Base-by-base conservation (phyloP, 306 rosid species). In the Quillaja saponaria region DNA sequence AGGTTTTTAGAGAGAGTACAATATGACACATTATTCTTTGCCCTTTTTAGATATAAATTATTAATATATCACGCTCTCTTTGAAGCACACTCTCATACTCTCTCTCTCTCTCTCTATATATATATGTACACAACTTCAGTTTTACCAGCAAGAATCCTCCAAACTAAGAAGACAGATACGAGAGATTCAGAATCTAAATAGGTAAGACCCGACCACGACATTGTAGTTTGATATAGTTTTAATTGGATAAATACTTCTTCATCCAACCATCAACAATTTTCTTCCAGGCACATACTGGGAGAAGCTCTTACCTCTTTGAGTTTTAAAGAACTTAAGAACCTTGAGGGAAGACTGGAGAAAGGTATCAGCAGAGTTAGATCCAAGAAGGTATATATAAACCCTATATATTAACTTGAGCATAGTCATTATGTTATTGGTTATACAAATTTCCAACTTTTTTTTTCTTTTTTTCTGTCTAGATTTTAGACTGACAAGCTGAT, bases 331-430 rank as follows among this genome's bases (percentile, higher is more conserved):
- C 88, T 91, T 13, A 91, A 86, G 77, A 88, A 80, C 72, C 81
- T 91, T 2, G 98, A 91, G 80, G 82, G 87, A 65, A 86, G 90
- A 74, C 70, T 91, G 86, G 98, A 91, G 88, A 91, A 85, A 78
- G 98, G 96, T 44, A 84, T 91, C 51, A 82, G 87, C 72, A 88
- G 89, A 70, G 81, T 91, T 51, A 84, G 98, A 80, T 81, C 95
- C 39, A 88, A 92, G 69, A 91, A 91, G 95, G 97, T 86, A 64
- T 8, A 1, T 34, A 44, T 25, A 25, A 9, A 5, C 13, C 6
- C 1, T 21, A 3, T 16, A 21, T 7, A n/a, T n/a, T n/a, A n/a
- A n/a, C n/a, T n/a, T n/a, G n/a, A n/a, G n/a, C n/a, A n/a, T n/a
- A n/a, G n/a, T n/a, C n/a, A 25, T 25, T 25, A 25, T 4, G 4